phyloP scores from a whole-genome alignment of 495 filamentous ascomycete genomes.

The Aspergillus taichungensis region DNA sequence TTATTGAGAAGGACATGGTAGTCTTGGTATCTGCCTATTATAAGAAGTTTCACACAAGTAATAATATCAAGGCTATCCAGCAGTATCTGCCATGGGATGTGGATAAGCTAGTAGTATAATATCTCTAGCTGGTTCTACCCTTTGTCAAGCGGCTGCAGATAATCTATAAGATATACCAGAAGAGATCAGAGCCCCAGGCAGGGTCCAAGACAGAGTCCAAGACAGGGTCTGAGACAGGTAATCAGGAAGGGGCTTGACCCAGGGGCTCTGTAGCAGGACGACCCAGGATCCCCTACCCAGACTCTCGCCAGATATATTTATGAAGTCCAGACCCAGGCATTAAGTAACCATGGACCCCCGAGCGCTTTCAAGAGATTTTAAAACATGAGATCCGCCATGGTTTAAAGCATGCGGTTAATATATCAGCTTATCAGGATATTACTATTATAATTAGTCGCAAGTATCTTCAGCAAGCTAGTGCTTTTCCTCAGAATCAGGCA shows the following conservation, averaged over 20 bases:
- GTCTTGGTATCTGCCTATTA: not conserved
- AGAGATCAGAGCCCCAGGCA: not conserved
- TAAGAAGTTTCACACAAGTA: slow-evolving; percentile 1
- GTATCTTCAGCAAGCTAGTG: not conserved
- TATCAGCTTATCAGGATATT: slow-evolving; percentile 1
- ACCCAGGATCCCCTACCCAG: too few relatives aligned
- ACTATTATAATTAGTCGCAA: slow-evolving; percentile 4
- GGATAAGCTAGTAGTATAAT: slow-evolving; percentile 14
- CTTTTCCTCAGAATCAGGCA: not conserved
- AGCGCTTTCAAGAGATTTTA: not conserved
- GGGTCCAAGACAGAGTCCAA: not conserved
- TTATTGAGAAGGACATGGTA: not conserved
- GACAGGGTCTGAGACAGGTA: too few relatives aligned
- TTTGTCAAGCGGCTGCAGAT: slow-evolving; percentile 8
- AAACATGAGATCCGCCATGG: not conserved
- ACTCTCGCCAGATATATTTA: not conserved
- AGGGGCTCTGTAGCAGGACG: too few relatives aligned
- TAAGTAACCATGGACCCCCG: not conserved
- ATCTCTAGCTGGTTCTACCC: slow-evolving; percentile 14
- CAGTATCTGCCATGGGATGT: slow-evolving; percentile 11
- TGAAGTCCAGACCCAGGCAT: slow-evolving; percentile 1
- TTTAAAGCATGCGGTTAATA: not conserved
- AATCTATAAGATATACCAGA: not conserved
- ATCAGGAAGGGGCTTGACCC: too few relatives aligned
- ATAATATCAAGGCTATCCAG: slow-evolving; percentile 10